Base-by-base conservation (phyloP, 345 rosid species). In the Trapa bicornis region DNA sequence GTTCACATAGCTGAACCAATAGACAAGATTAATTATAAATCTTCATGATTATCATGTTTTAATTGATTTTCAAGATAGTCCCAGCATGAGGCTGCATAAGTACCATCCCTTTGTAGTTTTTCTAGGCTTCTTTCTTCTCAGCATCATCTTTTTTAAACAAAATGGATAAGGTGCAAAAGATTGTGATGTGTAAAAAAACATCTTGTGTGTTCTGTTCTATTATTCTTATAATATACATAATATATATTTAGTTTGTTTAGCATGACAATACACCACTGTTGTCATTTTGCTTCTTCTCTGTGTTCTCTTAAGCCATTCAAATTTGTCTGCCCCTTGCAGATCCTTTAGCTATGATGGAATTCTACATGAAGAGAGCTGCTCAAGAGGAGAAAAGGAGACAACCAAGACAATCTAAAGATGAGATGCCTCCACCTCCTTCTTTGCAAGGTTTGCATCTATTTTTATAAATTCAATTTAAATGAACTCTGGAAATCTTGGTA, bases 301-400 rank as follows among this genome's bases (percentile, higher is more conserved):
- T n/a, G 57, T 53, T 17, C 57, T 1, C 57, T 53, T 53, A 78
- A 86, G 79, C 57, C 75, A 76, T 65, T 77, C 85, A 47, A 74
- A 53, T 75, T 78, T 78, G 74, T 3, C 71, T 76, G 32, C 37
- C 73, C 50, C 76, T 78, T 78, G 66, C 96, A 48, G 99, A 94
- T 79, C 96, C 99, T 71, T 72, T 94, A 60, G 92, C 96, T 57
- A 91, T 89, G 96, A 91, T 94, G 99, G 99, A 94, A 77, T 94
- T 85, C 72, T 94, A 89, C 83, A 74, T 87, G 96, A 94, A 94
- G 80, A 94, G 85, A 80, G 97, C 99, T 73, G 96, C 99, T 50
- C 87, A 79, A 68, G 99, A 94, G 82, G 99, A 91, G 82, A 89
- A 70, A 72, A 86, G 75, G 88, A 86, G 87, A 76, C 91, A 82